A percentile compares a stretch with the other conserved stretches of the same genome.
Evolutionary conservation across 2,329 filamentous ascomycete genomes (phyloP).

Genomic region (Cordyceps tenuipes): DNA sequence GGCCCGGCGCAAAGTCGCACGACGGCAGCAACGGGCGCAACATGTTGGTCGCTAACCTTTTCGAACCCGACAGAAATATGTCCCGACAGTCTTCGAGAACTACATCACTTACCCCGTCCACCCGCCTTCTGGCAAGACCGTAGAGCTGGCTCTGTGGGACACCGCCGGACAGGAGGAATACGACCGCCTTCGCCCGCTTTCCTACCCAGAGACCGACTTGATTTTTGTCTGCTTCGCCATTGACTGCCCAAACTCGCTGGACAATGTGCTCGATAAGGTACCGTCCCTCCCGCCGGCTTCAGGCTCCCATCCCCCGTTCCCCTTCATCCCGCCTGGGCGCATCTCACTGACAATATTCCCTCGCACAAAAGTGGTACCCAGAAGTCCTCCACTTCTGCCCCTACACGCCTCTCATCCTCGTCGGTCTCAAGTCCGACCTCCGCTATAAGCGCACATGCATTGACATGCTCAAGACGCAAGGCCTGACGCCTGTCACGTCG

Average conservation of each 20-base stretch:
- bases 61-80: conserved; percentile 72
- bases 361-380: conserved; percentile 77
- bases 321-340: not conserved
- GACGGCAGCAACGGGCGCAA: not conserved
- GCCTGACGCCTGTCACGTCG: conserved; percentile 85
- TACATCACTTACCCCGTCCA: conserved; percentile 98
- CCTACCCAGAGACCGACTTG: conserved; percentile 95
- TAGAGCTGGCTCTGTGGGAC: conserved; percentile 96
- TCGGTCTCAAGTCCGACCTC: conserved; percentile 94
- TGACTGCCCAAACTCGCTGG: conserved; percentile 94
- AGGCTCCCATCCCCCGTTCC: too few species aligned
- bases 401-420: conserved; percentile 89
- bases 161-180: conserved; percentile 98
- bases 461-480: conserved; percentile 96
- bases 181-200: conserved; percentile 87
- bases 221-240: conserved; percentile 99
- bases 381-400: conserved; percentile 99
- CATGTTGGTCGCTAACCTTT: conserved; percentile 4
- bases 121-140: conserved; percentile 78
- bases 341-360: not conserved
- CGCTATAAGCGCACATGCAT: conserved; percentile 94
- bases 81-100: conserved; percentile 98
- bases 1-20: not conserved
- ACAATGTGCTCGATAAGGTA: conserved; percentile 99
- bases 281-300: not conserved